phyloP scores from a whole-genome alignment of 169 alveolate genomes.

The Babesia divergens region DNA sequence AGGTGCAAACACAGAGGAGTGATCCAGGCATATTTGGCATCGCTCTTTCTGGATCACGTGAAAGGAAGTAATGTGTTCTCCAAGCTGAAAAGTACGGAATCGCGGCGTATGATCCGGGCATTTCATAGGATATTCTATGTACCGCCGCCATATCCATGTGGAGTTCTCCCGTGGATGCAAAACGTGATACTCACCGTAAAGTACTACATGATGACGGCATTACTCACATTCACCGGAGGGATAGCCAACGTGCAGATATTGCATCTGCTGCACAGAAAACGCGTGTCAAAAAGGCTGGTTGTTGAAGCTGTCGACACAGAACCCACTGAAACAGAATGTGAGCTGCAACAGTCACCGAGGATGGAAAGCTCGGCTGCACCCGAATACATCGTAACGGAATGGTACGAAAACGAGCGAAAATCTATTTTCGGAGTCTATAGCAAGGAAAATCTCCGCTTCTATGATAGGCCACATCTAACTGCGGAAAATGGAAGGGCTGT shows the following conservation, averaged over 20 bases:
- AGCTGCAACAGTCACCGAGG: not conserved
- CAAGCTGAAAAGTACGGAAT: conserved; percentile 16
- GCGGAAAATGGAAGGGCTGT: conserved; percentile 45
- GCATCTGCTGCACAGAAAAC: conserved; percentile 54
- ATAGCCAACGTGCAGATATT: conserved; percentile 34
- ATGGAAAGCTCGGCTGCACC: not conserved
- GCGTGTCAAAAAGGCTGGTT: conserved; percentile 34
- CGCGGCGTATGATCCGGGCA: conserved; percentile 16
- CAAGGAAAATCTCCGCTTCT: conserved; percentile 33
- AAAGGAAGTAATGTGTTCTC: not conserved
- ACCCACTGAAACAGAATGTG: not conserved
- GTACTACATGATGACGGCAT: conserved; percentile 16
- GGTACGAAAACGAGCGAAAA: conserved; percentile 64
- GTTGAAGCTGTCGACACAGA: conserved; percentile 13
- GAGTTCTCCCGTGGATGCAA: conserved; percentile 28
- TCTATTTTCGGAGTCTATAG: conserved; percentile 44
- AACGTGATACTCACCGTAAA: conserved; percentile 44
- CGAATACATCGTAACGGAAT: not conserved
- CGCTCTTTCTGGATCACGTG: conserved; percentile 35
- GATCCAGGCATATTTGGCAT: conserved; percentile 39
- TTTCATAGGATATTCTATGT: conserved; percentile 43
- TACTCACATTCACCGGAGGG: conserved; percentile 57
- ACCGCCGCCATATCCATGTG: conserved; percentile 56
- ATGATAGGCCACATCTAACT: conserved; percentile 43
- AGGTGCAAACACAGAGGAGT: conserved; percentile 54